A percentile compares a stretch with the other conserved stretches of the same genome.
These are phyloP conservation scores for Saxophila tyrrhenica DNA, from an alignment of 495 filamentous ascomycete genomes.

Conservation along the genomic window DNA sequence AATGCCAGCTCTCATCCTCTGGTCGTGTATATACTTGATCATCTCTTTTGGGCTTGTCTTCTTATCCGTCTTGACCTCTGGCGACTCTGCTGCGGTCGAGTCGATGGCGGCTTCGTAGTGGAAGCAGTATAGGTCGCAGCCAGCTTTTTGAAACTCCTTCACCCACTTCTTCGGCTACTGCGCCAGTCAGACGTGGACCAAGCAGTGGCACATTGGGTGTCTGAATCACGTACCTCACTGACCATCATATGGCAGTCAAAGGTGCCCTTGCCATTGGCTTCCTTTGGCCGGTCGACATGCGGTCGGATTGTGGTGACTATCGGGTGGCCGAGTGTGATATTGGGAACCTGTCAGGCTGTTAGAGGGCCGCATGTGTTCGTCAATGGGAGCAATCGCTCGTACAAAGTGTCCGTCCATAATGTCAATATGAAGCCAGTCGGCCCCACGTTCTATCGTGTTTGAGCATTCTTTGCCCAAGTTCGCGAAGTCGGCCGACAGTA, in stretches of 20 bases:
- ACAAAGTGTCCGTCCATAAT: constrained; percentile 93
- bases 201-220: too few relatives aligned
- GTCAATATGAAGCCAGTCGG: constrained; percentile 76
- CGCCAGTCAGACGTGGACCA: constrained; percentile 5
- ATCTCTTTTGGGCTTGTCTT: constrained; percentile 72
- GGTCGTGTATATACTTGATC: constrained; percentile 78
- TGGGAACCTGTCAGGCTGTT: constrained; percentile 38
- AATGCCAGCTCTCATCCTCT: constrained; percentile 82
- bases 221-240: constrained; percentile 60
- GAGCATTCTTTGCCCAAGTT: constrained; percentile 74
- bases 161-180: constrained; percentile 93
- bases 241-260: constrained; percentile 99
- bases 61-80: constrained; percentile 50
- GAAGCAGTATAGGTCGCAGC: constrained; percentile 97
- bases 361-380: too few relatives aligned
- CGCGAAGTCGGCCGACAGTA: constrained; percentile 91
- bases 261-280: constrained; percentile 61
- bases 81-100: constrained; percentile 71
- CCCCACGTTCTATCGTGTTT: constrained; percentile 65
- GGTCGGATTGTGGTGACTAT: constrained; percentile 86
- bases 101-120: constrained; percentile 93
- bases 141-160: constrained; percentile 80
- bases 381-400: too few relatives aligned
- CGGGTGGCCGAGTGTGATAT: constrained; percentile 91
- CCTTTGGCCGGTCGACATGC: constrained; percentile 56